A percentile compares a stretch with the other conserved stretches of the same genome.
phyloP scores from a whole-genome alignment of 768 basidiomycete genomes.

The Hysterangium stoloniferum region DNA sequence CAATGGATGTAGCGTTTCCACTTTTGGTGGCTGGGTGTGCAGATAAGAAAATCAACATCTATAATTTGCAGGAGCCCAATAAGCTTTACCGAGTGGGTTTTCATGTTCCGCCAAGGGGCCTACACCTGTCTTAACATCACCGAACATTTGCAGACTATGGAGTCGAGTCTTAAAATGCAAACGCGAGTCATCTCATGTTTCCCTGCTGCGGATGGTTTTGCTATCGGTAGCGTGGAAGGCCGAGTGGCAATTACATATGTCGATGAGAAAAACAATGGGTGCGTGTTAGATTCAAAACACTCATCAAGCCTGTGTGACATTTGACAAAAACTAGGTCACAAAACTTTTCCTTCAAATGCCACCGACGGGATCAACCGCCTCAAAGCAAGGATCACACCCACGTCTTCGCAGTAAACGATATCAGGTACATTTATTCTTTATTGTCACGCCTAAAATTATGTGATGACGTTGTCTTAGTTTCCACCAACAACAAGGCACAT shows the following conservation, averaged over 20 bases:
- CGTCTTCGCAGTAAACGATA: constrained; percentile 51
- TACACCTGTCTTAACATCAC: neutral
- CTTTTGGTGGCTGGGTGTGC: constrained; percentile 36
- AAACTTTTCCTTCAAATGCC: constrained; percentile 56
- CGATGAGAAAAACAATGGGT: constrained; percentile 3
- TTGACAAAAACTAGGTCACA: constrained; percentile 21
- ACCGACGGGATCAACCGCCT: constrained; percentile 30
- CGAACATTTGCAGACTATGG: constrained; percentile 11
- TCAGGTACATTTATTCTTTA: constrained; percentile 19
- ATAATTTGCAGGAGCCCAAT: constrained; percentile 33
- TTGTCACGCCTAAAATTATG: neutral
- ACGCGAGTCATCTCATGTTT: constrained; percentile 24
- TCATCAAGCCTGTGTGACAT: constrained; percentile 13
- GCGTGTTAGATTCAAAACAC: neutral
- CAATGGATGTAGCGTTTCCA: constrained; percentile 27
- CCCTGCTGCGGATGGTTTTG: constrained; percentile 22
- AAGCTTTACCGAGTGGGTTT: constrained; percentile 25
- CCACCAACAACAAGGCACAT: constrained; percentile 11
- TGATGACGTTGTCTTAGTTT: neutral
- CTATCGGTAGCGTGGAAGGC: constrained; percentile 26
- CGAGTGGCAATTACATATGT: constrained; percentile 40
- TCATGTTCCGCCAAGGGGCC: neutral
- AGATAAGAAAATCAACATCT: constrained; percentile 33
- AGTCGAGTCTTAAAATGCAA: constrained; percentile 35
- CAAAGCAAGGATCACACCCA: constrained; percentile 33